Conservation (phyloP, 2,329 filamentous ascomycete species). For the Colletotrichum tamarilloi region DNA sequence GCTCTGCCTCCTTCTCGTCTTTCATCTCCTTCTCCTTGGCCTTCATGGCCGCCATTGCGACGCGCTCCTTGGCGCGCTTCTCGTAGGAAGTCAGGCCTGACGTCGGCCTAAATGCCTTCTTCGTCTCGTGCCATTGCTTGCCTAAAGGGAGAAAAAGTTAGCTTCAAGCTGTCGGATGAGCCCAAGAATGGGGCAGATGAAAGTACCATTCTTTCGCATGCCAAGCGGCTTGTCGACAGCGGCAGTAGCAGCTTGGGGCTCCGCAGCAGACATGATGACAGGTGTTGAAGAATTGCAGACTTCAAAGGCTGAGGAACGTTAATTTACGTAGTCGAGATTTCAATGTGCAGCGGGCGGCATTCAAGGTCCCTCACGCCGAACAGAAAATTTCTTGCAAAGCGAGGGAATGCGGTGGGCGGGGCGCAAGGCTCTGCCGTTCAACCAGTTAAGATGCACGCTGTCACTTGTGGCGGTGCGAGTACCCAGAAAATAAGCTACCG, state of each 20-base stretch:
- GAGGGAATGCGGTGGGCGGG: conserved; percentile 22
- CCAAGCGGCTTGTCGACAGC: conserved; percentile 61
- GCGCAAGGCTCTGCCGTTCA: conserved; percentile 11
- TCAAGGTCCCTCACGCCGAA: conserved; percentile 4
- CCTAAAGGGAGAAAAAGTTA: conserved; percentile 62
- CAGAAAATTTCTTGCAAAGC: conserved; percentile 21
- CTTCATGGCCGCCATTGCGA: conserved; percentile 80
- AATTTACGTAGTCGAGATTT: conserved; percentile 30
- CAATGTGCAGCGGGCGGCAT: conserved; percentile 16
- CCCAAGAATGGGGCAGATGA: conserved; percentile 19
- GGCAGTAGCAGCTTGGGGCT: conserved; percentile 45
- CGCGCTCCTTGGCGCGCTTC: conserved; percentile 77
- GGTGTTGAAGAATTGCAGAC: conserved; percentile 22
- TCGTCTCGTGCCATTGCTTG: conserved; percentile 91
- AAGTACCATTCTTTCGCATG: conserved; percentile 85
- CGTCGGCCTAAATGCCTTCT: conserved; percentile 86
- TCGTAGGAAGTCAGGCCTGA: conserved; percentile 83
- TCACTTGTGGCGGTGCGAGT: conserved; percentile 18
- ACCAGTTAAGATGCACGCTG: not conserved
- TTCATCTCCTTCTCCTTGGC: conserved; percentile 96
- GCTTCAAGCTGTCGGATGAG: not conserved
- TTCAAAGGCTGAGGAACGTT: conserved; percentile 20
- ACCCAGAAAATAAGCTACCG: conserved; percentile 10
- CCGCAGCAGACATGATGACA: conserved; percentile 55
- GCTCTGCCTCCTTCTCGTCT: conserved; percentile 91